Base-by-base conservation (phyloP, 495 filamentous ascomycete species). In the Penicillium bovifimosum region DNA sequence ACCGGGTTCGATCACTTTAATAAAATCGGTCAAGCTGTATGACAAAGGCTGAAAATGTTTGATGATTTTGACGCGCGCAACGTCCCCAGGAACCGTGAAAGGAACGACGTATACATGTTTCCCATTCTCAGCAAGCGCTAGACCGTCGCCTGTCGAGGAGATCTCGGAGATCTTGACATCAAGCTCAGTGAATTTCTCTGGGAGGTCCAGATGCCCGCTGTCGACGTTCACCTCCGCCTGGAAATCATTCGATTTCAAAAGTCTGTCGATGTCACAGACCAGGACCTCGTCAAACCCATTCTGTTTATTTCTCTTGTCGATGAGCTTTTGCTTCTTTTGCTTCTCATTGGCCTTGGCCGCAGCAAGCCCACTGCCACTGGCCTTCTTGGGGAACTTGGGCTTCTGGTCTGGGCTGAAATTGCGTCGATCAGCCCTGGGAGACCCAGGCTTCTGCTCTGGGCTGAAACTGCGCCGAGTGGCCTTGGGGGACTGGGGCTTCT, bases 81-180 rank as follows among this genome's bases (percentile, higher is more conserved):
- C 77, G 71, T 98, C 93, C 6, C 93, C 93, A 3, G 92, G 91
- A 3, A 90, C 77, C 11, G 85, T 79, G 63, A 96, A 97, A 0
- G 93, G 91, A 8, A 97, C 88, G 31, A 95, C 86, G 59, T 87
- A 96, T 57, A 96, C 84, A 64, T 86, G 87, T 38, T 83, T 72
- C 2, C 77, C 80, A 39, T 82, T 80, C 24, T 82, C 71, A 24
- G 80, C 76, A 24, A 83, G 54, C 3, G 87, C 92, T 27, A 97
- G 74, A 1, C 87, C 92, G 61, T 96, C 92, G 6, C 92, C 93
- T 2, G 85, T 93, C n/a, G 90, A 96, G 0, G 91, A 90, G 18
- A 96, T 72, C 50, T 86, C 76, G 6, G 81, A 61, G 43, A 97
- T 79, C 5, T 81, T 80, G 34, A 96, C 80, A 46, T 95, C 86